These are phyloP conservation scores for Dictyostelium brefeldianum DNA, from an alignment of 78 protist species.

Conservation along the genomic window DNA sequence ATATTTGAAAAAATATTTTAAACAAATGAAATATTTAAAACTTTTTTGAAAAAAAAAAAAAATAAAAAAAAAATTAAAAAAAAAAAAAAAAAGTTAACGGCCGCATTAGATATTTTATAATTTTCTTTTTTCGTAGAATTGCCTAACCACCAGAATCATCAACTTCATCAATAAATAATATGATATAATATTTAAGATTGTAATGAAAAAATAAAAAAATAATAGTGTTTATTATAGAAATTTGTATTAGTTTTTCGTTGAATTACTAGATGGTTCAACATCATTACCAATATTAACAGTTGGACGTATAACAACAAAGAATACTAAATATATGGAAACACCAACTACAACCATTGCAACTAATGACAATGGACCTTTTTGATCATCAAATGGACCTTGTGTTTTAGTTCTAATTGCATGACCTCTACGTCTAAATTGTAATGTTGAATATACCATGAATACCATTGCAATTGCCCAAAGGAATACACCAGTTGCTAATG, in stretches of 20 bases:
- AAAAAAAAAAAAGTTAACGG: no score
- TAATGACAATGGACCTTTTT: slow-evolving; percentile 69
- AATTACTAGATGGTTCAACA: neutral
- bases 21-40: no score
- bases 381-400: slow-evolving; percentile 81
- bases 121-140: no score
- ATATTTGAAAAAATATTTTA: no score
- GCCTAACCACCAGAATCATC: no score
- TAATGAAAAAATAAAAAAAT: no score
- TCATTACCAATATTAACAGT: slow-evolving; percentile 31
- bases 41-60: no score
- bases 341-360: slow-evolving; percentile 69
- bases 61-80: no score
- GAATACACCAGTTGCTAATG: slow-evolving; percentile 69
- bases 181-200: no score
- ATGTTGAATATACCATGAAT: slow-evolving; percentile 61
- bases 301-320: slow-evolving; percentile 76
- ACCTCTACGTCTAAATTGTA: slow-evolving; percentile 69
- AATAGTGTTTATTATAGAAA: no score
- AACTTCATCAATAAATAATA: no score
- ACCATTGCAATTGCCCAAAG: slow-evolving; percentile 45
- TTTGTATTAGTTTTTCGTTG: neutral
- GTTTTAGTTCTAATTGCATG: slow-evolving; percentile 68
- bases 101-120: no score
- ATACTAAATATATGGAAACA: slow-evolving; percentile 67